A percentile compares a stretch with the other conserved stretches of the same genome.
Evolutionary conservation across 768 basidiomycete species (phyloP).

Genomic region (Pholiota molesta): DNA sequence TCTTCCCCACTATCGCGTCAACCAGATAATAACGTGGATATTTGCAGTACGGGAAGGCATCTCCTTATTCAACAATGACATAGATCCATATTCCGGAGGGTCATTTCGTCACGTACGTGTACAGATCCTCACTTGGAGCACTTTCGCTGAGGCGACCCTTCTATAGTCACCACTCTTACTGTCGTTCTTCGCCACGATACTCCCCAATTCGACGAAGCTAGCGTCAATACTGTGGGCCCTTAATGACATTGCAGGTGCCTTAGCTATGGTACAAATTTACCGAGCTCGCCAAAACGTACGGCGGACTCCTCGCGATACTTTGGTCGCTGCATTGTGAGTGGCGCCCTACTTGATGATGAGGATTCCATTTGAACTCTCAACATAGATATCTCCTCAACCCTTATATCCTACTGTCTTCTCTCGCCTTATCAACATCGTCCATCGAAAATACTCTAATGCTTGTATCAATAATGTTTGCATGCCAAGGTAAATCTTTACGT

Average conservation of each 20-base stretch:
- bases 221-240: constrained; percentile 71
- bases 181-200: constrained; percentile 69
- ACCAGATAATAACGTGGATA: constrained; percentile 17
- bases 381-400: constrained; percentile 88
- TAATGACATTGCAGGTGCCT: constrained; percentile 68
- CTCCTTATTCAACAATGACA: constrained; percentile 73
- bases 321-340: constrained; percentile 73
- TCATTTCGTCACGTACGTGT: constrained; percentile 79
- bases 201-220: constrained; percentile 53
- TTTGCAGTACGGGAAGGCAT: constrained; percentile 85
- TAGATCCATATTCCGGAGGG: constrained; percentile 88
- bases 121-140: background rate
- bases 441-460: constrained; percentile 80
- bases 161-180: constrained; percentile 83
- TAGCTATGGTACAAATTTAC: constrained; percentile 71
- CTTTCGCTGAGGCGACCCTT: constrained; percentile 4
- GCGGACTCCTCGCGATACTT: constrained; percentile 52
- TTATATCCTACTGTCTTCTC: constrained; percentile 76
- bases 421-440: constrained; percentile 82
- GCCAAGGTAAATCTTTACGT: constrained; percentile 48
- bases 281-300: constrained; percentile 56
- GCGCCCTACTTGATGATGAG: background rate
- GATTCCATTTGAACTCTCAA: constrained; percentile 8
- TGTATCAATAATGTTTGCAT: constrained; percentile 68
- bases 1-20: background rate